Percentiles rank a stretch among this genome's conserved stretches.
Conservation (phyloP, 2,329 filamentous ascomycete genomes). For the Alternaria gaisen region DNA sequence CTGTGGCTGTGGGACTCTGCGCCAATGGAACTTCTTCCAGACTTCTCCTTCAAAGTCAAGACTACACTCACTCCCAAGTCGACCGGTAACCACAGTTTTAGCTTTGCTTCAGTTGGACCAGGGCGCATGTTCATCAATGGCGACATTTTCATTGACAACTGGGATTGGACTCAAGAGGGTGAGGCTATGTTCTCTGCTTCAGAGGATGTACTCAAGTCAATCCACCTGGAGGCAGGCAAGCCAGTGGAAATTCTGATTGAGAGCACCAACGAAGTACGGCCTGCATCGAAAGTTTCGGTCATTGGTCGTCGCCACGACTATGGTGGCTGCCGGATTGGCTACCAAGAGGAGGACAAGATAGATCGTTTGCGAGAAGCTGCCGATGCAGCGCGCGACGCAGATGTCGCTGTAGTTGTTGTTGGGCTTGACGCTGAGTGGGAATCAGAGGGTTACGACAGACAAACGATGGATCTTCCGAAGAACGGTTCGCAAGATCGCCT, state of each 20-base stretch:
- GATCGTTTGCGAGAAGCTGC: slow-evolving; percentile 66
- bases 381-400: slow-evolving; percentile 71
- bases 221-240: slow-evolving; percentile 67
- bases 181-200: slow-evolving; percentile 77
- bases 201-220: slow-evolving; percentile 68
- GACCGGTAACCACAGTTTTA: slow-evolving; percentile 70
- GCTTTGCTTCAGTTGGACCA: slow-evolving; percentile 73
- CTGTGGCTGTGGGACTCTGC: slow-evolving; percentile 76
- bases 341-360: slow-evolving; percentile 73
- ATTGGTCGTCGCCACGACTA: slow-evolving; percentile 70
- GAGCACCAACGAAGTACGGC: slow-evolving; percentile 73
- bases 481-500: slow-evolving; percentile 68
- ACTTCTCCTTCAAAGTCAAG: slow-evolving; percentile 71
- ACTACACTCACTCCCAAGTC: slow-evolving; percentile 67
- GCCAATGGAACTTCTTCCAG: slow-evolving; percentile 67
- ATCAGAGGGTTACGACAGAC: slow-evolving; percentile 72
- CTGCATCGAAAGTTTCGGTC: slow-evolving; percentile 66
- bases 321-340: slow-evolving; percentile 75
- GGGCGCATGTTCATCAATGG: slow-evolving; percentile 69
- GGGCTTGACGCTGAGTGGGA: slow-evolving; percentile 83
- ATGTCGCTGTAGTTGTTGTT: slow-evolving; percentile 80
- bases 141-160: slow-evolving; percentile 68
- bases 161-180: slow-evolving; percentile 74
- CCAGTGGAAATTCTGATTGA: slow-evolving; percentile 70
- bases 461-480: slow-evolving; percentile 67